Conservation (phyloP, 1,139 yeast species). For the Hansenula lynferdii region DNA sequence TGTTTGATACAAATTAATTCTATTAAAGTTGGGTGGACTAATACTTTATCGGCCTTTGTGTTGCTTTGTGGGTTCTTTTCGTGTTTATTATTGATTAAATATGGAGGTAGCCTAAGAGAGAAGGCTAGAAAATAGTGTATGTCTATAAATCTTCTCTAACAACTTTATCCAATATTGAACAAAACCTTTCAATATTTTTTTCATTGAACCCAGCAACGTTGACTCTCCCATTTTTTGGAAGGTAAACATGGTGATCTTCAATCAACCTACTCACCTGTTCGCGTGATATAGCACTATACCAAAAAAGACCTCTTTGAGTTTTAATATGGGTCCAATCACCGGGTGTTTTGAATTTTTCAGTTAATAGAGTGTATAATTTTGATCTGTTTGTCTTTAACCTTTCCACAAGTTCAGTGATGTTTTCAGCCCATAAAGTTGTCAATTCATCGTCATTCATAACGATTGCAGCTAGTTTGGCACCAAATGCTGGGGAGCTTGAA, state of each 20-base stretch:
- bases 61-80: conserved; percentile 9
- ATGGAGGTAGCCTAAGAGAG: conserved; percentile 6
- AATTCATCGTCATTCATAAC: conserved; percentile 38
- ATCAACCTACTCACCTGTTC: conserved; percentile 61
- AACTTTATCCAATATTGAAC: conserved; percentile 52
- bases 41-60: conserved; percentile 30
- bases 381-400: conserved; percentile 36
- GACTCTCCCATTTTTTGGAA: conserved; percentile 74
- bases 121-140: not conserved
- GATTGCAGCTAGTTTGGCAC: conserved; percentile 46
- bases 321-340: conserved; percentile 77
- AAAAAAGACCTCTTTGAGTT: conserved; percentile 82
- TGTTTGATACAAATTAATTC: conserved; percentile 38
- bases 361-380: conserved; percentile 35
- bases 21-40: conserved; percentile 52
- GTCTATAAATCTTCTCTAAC: conserved; percentile 1
- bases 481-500: conserved; percentile 51
- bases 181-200: conserved; percentile 57
- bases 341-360: conserved; percentile 41
- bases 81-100: conserved; percentile 21
- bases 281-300: conserved; percentile 68
- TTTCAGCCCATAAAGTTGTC: conserved; percentile 39
- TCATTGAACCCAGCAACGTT: conserved; percentile 76
- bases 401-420: conserved; percentile 42
- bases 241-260: conserved; percentile 62